Evolutionary conservation across 768 basidiomycete genomes (phyloP).

Genomic region (Dentipellis fragilis): DNA sequence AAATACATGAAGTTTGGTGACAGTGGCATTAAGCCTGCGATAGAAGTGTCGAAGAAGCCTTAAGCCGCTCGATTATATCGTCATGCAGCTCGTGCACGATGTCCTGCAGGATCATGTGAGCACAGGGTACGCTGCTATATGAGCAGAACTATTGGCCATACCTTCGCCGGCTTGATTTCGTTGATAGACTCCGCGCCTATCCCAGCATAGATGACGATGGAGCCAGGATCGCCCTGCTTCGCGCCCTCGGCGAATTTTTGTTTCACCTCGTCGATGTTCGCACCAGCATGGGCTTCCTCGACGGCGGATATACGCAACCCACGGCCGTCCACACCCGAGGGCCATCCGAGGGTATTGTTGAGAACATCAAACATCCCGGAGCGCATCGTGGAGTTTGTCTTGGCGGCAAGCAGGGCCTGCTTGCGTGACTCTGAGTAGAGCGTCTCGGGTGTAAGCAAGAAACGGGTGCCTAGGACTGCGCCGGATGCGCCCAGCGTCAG

Average conservation of each 20-base stretch:
- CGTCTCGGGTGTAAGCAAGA: slow-evolving; percentile 59
- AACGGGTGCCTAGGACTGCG: slow-evolving; percentile 65
- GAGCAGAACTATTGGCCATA: slow-evolving; percentile 4
- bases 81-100: slow-evolving; percentile 18
- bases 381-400: slow-evolving; percentile 18
- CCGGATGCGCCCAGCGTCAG: slow-evolving; percentile 62
- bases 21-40: neutral
- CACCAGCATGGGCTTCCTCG: slow-evolving; percentile 5
- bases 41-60: slow-evolving; percentile 9
- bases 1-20: too few relatives aligned
- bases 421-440: slow-evolving; percentile 25
- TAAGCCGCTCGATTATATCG: slow-evolving; percentile 14
- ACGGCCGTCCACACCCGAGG: slow-evolving; percentile 31
- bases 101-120: slow-evolving; percentile 11
- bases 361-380: slow-evolving; percentile 25
- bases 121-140: neutral
- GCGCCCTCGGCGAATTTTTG: slow-evolving; percentile 16
- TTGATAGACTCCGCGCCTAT: slow-evolving; percentile 21
- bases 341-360: slow-evolving; percentile 23
- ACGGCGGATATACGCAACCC: slow-evolving; percentile 26
- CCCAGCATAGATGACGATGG: slow-evolving; percentile 26
- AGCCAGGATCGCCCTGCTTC: slow-evolving; percentile 16
- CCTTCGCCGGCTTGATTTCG: slow-evolving; percentile 20
- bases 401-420: slow-evolving; percentile 20
- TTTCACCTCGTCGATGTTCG: slow-evolving; percentile 1